A percentile compares a stretch with the other conserved stretches of the same genome.
Conservation (phyloP, 495 filamentous ascomycete species). For the Aspergillus nanangensis region DNA sequence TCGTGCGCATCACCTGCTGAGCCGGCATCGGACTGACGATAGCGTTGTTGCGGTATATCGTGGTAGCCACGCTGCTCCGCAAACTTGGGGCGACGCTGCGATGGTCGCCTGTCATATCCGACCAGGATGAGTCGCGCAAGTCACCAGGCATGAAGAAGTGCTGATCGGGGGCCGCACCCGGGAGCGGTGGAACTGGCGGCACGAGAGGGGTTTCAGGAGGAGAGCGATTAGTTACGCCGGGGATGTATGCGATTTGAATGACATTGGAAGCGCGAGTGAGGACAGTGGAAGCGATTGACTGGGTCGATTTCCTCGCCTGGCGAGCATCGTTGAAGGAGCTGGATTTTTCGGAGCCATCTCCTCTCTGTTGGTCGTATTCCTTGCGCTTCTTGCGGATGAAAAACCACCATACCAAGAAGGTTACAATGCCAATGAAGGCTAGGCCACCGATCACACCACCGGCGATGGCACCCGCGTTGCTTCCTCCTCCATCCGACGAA, state of each 20-base stretch:
- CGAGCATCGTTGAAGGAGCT: slow-evolving; percentile 60
- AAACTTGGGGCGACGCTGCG: slow-evolving; percentile 59
- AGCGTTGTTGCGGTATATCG: slow-evolving; percentile 85
- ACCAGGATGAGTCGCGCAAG: slow-evolving; percentile 81
- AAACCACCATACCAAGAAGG: slow-evolving; percentile 80
- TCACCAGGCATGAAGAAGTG: slow-evolving; percentile 94
- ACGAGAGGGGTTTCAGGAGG: slow-evolving; percentile 78
- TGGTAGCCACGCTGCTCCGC: slow-evolving; percentile 82
- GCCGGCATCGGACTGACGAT: slow-evolving; percentile 76
- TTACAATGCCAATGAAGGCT: slow-evolving; percentile 59
- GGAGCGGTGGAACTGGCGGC: slow-evolving; percentile 89
- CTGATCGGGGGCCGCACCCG: slow-evolving; percentile 70
- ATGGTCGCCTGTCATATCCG: slow-evolving; percentile 61
- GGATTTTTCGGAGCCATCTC: slow-evolving; percentile 48
- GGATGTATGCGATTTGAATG: slow-evolving; percentile 98
- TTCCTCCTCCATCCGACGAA: slow-evolving; percentile 36
- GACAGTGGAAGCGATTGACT: slow-evolving; percentile 91
- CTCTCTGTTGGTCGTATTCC: slow-evolving; percentile 46
- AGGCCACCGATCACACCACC: slow-evolving; percentile 81
- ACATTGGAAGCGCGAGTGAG: slow-evolving; percentile 96
- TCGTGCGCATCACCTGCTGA: slow-evolving; percentile 76
- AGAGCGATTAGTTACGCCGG: slow-evolving; percentile 91
- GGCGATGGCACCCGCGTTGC: slow-evolving; percentile 75
- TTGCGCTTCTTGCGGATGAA: slow-evolving; percentile 76
- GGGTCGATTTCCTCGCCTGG: slow-evolving; percentile 79